phyloP scores from a whole-genome alignment of 164 flowering plant genomes.

The Paratinospora sagittata region DNA sequence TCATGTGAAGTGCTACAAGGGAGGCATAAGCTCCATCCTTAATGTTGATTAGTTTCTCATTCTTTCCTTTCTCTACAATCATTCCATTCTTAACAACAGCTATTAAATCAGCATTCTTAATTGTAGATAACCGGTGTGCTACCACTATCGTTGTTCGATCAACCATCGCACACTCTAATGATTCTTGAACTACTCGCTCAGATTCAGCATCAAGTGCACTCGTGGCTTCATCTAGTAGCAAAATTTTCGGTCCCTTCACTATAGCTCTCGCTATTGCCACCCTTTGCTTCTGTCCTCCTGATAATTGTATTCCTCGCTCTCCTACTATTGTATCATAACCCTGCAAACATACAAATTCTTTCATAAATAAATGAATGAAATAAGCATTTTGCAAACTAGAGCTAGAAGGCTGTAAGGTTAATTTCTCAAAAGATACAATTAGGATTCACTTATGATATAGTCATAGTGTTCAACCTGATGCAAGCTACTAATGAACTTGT shows the following conservation, averaged over 20 bases:
- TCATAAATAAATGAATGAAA: not conserved
- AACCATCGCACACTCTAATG: conserved; percentile 18
- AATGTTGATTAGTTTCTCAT: conserved; percentile 15
- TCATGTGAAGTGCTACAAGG: conserved; percentile 17
- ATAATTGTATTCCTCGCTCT: conserved; percentile 19
- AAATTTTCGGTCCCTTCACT: conserved; percentile 18
- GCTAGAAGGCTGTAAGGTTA: no score
- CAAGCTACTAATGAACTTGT: conserved; percentile 22
- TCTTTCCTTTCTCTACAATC: conserved; percentile 22
- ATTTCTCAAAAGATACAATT: not conserved
- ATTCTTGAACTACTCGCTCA: conserved; percentile 19
- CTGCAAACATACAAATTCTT: not conserved
- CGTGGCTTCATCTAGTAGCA: conserved; percentile 20
- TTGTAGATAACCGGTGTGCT: conserved; percentile 21
- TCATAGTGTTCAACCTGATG: conserved; percentile 16
- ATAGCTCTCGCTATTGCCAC: conserved; percentile 23
- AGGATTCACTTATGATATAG: not conserved
- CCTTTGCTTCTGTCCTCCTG: conserved; percentile 23
- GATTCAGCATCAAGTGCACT: conserved; percentile 23
- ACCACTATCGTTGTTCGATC: conserved; percentile 18
- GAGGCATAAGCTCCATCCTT: conserved; percentile 21
- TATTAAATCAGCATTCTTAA: conserved; percentile 15
- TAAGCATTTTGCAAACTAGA: no score
- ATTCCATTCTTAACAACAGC: conserved; percentile 23
- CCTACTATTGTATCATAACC: conserved; percentile 23